These are phyloP conservation scores for Stephanocyclus meneghinianus DNA, from an alignment of 352 stramenopile species.

Conservation along the genomic window DNA sequence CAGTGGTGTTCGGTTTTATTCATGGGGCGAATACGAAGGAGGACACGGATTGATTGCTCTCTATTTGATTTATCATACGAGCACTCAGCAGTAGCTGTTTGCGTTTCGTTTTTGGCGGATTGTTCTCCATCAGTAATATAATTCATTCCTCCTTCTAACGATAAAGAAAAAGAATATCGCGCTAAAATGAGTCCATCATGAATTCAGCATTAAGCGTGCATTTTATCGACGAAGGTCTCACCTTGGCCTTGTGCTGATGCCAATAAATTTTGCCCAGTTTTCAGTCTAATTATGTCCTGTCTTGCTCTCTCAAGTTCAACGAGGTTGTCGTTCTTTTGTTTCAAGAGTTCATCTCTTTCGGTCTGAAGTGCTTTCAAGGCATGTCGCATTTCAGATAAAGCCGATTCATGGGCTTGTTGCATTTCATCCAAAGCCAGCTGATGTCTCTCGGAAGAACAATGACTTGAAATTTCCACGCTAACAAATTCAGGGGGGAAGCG, in stretches of 20 bases:
- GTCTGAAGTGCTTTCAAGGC: constrained; percentile 10
- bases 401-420: not conserved
- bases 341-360: constrained; percentile 14
- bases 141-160: not conserved
- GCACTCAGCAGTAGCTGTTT: not conserved
- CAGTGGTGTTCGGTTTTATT: constrained; percentile 14
- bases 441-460: not conserved
- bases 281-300: constrained; percentile 14
- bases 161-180: no score
- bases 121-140: not conserved
- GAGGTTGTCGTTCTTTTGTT: constrained; percentile 16
- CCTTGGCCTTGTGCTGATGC: not conserved
- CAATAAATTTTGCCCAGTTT: not conserved
- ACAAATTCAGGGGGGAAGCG: not conserved
- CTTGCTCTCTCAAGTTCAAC: constrained; percentile 14
- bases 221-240: not conserved
- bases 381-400: constrained; percentile 11
- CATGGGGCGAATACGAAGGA: constrained; percentile 18
- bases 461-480: constrained; percentile 3
- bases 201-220: not conserved
- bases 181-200: not conserved
- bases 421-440: constrained; percentile 4
- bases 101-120: not conserved
- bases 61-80: not conserved
- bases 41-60: not conserved